Base-by-base conservation (phyloP, 805 yeast species). In the Jamesozyma piceae region DNA sequence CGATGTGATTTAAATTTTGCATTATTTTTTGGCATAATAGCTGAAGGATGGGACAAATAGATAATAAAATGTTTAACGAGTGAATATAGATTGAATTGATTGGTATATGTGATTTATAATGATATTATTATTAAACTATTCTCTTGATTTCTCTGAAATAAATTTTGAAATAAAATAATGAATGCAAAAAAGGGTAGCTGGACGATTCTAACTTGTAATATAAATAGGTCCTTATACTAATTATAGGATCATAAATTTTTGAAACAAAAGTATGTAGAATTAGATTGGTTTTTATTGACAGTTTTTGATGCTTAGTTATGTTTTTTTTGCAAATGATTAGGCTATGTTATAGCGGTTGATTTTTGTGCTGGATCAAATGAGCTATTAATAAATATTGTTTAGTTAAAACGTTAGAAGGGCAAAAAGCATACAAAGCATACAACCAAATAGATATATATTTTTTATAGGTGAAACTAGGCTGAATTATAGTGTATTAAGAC, bases 21-120 rank as follows among this genome's bases (percentile, higher is more conserved):
- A 10, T 30, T 38, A n/a, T 38, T 42, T 27, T 33, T 38, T 21
- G 39, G 39, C 48, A 45, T 45, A 22, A 13, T 32, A 32, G n/a
- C n/a, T 32, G 5, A 24, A 8, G 6, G 28, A 8, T 24, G 28
- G 28, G 11, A 24, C 10, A 24, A 24, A 24, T 8, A 24, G 11
- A 11, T 6, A 24, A 24, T 24, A 11, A 8, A 24, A 24, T 24
- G 28, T 24, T 24, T 24, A 24, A 24, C 11, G 28, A 24, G 28
- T 24, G 28, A 11, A 24, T 8, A 8, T 6, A 11, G 28, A 24
- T 24, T 24, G 6, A 24, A 24, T n/a, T n/a, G n/a, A n/a, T n/a
- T n/a, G n/a, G n/a, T n/a, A n/a, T n/a, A n/a, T n/a, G n/a, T n/a
- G n/a, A n/a, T n/a, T n/a, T n/a, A n/a, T n/a, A n/a, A n/a, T n/a